Evolutionary conservation across 1,139 yeast genomes (phyloP).

Genomic region (Taphrina populina): DNA sequence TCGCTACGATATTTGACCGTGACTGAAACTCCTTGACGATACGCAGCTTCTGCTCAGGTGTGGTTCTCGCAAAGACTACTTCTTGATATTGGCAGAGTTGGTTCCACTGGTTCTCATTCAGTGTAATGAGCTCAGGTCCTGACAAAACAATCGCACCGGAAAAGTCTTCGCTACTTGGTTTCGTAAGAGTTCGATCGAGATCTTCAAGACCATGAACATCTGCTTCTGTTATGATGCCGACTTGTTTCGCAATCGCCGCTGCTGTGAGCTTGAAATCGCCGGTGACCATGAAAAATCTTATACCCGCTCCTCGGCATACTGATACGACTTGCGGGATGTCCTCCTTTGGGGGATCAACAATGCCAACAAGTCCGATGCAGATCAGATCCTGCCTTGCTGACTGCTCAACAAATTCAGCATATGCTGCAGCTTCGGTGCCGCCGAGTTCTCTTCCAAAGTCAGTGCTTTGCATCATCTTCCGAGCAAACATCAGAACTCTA

Average conservation of each 20-base stretch:
- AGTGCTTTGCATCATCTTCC: conserved; percentile 35
- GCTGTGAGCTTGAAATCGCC: conserved; percentile 60
- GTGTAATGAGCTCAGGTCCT: conserved; percentile 48
- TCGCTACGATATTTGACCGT: conserved; percentile 56
- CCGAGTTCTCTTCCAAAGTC: conserved; percentile 17
- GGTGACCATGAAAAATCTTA: conserved; percentile 55
- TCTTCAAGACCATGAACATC: conserved; percentile 39
- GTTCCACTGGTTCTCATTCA: conserved; percentile 53
- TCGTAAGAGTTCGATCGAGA: conserved; percentile 41
- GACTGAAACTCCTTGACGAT: conserved; percentile 55
- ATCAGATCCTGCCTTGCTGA: conserved; percentile 39
- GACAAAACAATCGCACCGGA: conserved; percentile 46
- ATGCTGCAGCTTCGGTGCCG: conserved; percentile 24
- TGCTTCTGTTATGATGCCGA: conserved; percentile 49
- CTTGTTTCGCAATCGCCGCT: conserved; percentile 52
- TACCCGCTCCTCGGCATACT: conserved; percentile 52
- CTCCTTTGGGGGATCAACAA: conserved; percentile 55
- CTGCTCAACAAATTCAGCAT: conserved; percentile 38
- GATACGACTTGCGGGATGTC: conserved; percentile 50
- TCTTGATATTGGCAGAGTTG: conserved; percentile 47
- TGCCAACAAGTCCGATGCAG: conserved; percentile 53
- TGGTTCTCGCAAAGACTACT: conserved; percentile 56
- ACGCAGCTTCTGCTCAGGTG: conserved; percentile 56
- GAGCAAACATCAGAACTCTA: conserved; percentile 49
- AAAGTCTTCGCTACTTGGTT: conserved; percentile 41